Percentiles rank a stretch among this genome's conserved stretches.
Conservation (phyloP, 2,329 filamentous ascomycete species). For the Malbranchea zuffiana region DNA sequence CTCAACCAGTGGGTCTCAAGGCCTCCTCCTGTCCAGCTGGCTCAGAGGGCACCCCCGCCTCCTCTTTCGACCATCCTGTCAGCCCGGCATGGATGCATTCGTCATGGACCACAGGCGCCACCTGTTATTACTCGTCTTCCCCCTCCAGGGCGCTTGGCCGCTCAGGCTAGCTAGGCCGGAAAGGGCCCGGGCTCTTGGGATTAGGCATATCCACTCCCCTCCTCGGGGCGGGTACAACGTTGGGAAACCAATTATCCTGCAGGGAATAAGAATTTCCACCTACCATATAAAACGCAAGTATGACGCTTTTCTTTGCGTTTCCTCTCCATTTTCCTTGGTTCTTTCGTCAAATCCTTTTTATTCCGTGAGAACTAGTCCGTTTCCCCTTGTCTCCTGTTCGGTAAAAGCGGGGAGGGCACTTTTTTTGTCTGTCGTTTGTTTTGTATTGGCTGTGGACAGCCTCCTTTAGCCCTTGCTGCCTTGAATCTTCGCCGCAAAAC, state of each 20-base stretch:
- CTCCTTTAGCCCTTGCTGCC: constrained; percentile 4
- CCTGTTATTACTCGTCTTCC: constrained; percentile 2
- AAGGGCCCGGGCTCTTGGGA: too few relatives aligned
- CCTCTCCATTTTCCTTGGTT: background rate
- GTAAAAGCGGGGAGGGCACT: too few relatives aligned
- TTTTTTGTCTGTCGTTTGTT: background rate
- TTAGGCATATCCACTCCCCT: too few relatives aligned
- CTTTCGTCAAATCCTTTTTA: background rate
- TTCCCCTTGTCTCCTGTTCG: too few relatives aligned
- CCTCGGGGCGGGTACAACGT: too few relatives aligned
- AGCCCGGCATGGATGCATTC: background rate
- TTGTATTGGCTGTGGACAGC: constrained; percentile 3
- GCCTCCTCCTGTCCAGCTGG: constrained; percentile 3
- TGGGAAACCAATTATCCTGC: too few relatives aligned
- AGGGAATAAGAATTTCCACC: background rate
- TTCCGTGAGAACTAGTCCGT: too few relatives aligned
- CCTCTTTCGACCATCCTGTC: background rate
- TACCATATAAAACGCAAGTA: constrained; percentile 1
- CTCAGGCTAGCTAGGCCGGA: constrained; percentile 6
- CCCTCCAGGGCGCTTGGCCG: constrained; percentile 5
- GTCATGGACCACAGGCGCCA: background rate
- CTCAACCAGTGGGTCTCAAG: too few relatives aligned
- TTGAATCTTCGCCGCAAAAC: constrained; percentile 3
- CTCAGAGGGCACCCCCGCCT: constrained; percentile 1
- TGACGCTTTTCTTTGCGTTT: background rate